A percentile compares a stretch with the other conserved stretches of the same genome.
Evolutionary conservation across 2,329 filamentous ascomycete genomes (phyloP).

Genomic region (Alternaria tenuissima): DNA sequence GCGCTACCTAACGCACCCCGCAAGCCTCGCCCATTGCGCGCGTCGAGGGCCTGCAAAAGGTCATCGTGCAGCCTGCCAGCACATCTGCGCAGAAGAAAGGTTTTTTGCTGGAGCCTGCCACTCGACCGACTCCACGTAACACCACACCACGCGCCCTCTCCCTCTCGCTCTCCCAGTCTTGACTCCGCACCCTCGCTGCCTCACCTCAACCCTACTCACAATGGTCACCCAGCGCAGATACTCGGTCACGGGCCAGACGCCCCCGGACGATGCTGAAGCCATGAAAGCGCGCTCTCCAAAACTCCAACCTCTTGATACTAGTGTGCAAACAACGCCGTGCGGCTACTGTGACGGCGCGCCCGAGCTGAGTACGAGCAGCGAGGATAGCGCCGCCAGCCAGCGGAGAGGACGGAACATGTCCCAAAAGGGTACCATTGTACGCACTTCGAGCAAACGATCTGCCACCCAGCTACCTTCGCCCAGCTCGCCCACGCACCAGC

Average conservation of each 20-base stretch:
- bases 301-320: slow-evolving; percentile 48
- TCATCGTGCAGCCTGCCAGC: slow-evolving; percentile 34
- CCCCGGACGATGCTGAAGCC: slow-evolving; percentile 44
- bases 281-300: slow-evolving; percentile 47
- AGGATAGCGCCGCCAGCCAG: slow-evolving; percentile 27
- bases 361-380: slow-evolving; percentile 20
- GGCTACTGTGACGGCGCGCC: slow-evolving; percentile 39
- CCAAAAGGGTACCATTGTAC: slow-evolving; percentile 32
- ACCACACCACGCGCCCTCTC: neutral
- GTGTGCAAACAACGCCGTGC: slow-evolving; percentile 42
- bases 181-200: neutral
- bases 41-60: slow-evolving; percentile 22
- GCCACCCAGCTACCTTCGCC: slow-evolving; percentile 49
- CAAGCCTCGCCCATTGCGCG: slow-evolving; percentile 32
- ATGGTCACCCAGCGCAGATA: slow-evolving; percentile 49
- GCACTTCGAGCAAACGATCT: slow-evolving; percentile 48
- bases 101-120: slow-evolving; percentile 22
- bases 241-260: slow-evolving; percentile 49
- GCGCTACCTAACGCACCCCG: slow-evolving; percentile 36
- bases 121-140: slow-evolving; percentile 20
- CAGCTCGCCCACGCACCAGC: slow-evolving; percentile 42
- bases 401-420: slow-evolving; percentile 40
- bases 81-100: slow-evolving; percentile 17
- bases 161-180: slow-evolving; percentile 2
- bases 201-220: neutral